Percentiles rank a stretch among this genome's conserved stretches.
These are phyloP conservation scores for Fraxinus latifolia DNA, from an alignment of 305 asterid species.

Conservation along the genomic window DNA sequence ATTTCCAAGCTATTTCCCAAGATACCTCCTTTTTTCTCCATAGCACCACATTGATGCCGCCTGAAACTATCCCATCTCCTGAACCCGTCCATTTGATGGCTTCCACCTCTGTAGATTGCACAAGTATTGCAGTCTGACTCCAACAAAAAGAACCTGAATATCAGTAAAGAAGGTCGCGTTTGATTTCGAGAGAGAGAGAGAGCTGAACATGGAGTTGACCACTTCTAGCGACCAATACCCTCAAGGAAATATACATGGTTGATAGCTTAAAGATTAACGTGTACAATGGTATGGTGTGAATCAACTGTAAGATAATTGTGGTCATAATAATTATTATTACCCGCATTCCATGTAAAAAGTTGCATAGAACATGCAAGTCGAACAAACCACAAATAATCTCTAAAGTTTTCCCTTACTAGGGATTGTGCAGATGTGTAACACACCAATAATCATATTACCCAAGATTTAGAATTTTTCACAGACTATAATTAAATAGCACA, in stretches of 20 bases:
- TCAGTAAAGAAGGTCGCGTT: slow-evolving; percentile 82
- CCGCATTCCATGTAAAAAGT: background rate
- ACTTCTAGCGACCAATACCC: background rate
- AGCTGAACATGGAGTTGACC: slow-evolving; percentile 22
- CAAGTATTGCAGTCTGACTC: slow-evolving; percentile 86
- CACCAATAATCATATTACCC: slow-evolving; percentile 2
- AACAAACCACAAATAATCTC: background rate
- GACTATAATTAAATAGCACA: background rate
- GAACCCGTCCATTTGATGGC: slow-evolving; percentile 89
- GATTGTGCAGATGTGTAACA: background rate
- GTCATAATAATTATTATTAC: background rate
- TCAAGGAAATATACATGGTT: background rate
- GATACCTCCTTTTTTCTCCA: slow-evolving; percentile 71
- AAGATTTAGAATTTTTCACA: slow-evolving; percentile 8
- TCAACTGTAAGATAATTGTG: background rate
- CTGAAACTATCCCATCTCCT: slow-evolving; percentile 86
- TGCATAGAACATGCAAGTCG: background rate
- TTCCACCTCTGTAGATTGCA: slow-evolving; percentile 72
- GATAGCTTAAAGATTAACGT: slow-evolving; percentile 5
- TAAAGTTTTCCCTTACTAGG: background rate
- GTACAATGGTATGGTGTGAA: background rate
- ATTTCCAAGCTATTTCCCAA: slow-evolving; percentile 94
- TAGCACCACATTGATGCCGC: slow-evolving; percentile 75
- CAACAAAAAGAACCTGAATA: slow-evolving; percentile 99
- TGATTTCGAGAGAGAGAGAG: slow-evolving; percentile 36